Evolutionary conservation across 345 rosid species (phyloP).

Genomic region (Arabidopsis suecica): DNA sequence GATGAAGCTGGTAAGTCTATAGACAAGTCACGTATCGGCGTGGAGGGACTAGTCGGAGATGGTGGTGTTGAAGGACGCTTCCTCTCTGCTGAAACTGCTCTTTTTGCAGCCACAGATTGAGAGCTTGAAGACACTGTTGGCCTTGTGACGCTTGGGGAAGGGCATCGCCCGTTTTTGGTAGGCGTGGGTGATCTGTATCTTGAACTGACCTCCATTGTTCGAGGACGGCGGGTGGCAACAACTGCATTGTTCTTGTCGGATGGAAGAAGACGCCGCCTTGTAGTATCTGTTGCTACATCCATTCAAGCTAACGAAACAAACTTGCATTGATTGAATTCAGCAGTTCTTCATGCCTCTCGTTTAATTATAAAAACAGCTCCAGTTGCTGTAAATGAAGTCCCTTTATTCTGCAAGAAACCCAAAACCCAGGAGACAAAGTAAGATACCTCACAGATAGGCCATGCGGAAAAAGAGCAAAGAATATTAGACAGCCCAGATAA

Average conservation of each 20-base stretch:
- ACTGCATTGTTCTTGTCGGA: constrained; percentile 76
- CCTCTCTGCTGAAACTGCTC: constrained; percentile 89
- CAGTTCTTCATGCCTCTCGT: constrained; percentile 48
- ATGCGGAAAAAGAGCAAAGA: constrained; percentile 47
- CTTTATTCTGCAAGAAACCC: constrained; percentile 65
- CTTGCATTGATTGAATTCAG: constrained; percentile 61
- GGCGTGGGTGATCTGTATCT: constrained; percentile 86
- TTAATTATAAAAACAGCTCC: constrained; percentile 46
- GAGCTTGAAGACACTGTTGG: constrained; percentile 54
- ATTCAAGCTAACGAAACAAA: constrained; percentile 62
- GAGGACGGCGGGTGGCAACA: constrained; percentile 57
- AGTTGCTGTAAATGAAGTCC: constrained; percentile 50
- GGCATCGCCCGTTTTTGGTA: constrained; percentile 57
- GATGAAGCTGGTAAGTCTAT: constrained; percentile 57
- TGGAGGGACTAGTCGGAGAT: constrained; percentile 65
- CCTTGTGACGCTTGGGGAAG: constrained; percentile 78
- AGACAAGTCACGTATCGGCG: constrained; percentile 73
- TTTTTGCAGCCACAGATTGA: constrained; percentile 62
- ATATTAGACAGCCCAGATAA: constrained; percentile 41
- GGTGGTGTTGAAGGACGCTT: constrained; percentile 83
- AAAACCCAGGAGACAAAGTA: constrained; percentile 45
- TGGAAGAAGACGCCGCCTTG: constrained; percentile 69
- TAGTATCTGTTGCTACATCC: constrained; percentile 70
- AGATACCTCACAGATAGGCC: constrained; percentile 56
- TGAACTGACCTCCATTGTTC: constrained; percentile 69